Evolutionary conservation across 208 protist genomes (phyloP).

Genomic region (Endotrypanum monterogeii): DNA sequence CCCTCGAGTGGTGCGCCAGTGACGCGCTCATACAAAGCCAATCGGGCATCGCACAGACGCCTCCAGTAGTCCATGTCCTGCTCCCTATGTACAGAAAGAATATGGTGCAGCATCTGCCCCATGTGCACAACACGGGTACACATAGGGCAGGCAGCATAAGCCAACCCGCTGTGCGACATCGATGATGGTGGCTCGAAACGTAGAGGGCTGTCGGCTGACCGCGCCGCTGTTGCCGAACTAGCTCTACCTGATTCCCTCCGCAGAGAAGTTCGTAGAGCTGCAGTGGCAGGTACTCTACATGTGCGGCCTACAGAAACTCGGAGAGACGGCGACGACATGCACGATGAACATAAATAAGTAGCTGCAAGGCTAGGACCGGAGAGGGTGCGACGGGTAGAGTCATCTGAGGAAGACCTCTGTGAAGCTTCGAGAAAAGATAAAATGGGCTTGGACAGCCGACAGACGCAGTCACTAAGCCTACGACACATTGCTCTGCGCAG

Average conservation of each 20-base stretch:
- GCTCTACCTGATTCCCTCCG: background rate
- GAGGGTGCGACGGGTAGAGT: background rate
- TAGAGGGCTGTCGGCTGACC: constrained; percentile 1
- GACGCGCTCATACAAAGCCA: constrained; percentile 61
- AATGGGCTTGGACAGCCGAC: background rate
- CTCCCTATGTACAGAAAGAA: constrained; percentile 58
- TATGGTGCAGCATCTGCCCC: constrained; percentile 72
- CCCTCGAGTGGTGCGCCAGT: constrained; percentile 59
- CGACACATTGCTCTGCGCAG: background rate
- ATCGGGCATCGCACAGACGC: constrained; percentile 58
- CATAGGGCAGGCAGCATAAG: constrained; percentile 67
- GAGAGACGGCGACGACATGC: background rate
- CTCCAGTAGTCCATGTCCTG: constrained; percentile 49
- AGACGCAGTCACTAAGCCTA: background rate
- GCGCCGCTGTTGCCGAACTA: background rate
- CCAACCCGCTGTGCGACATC: constrained; percentile 64
- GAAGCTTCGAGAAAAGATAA: background rate
- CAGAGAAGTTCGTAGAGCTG: background rate
- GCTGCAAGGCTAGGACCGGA: background rate
- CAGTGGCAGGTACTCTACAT: background rate
- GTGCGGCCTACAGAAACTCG: background rate
- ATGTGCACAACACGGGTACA: constrained; percentile 57
- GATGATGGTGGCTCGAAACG: constrained; percentile 47
- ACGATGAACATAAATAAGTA: background rate
- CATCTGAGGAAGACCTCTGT: background rate